Base-by-base conservation (phyloP, 2,329 filamentous ascomycete species). In the Paramyrothecium sp. region DNA sequence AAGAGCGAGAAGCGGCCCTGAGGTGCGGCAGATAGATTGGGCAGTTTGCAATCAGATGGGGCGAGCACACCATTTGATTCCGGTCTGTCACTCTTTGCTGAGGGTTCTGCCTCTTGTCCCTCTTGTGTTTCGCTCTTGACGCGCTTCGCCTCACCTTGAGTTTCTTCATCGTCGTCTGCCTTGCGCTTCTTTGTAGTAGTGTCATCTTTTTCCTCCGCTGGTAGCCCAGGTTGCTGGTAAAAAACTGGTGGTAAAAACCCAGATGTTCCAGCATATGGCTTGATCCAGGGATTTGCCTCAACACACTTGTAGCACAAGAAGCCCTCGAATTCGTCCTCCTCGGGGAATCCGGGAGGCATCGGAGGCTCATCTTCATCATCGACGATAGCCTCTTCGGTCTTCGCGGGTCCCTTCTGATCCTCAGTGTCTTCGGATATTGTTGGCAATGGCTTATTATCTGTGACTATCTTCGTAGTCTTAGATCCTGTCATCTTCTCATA, bases 301-400 rank as follows among this genome's bases (percentile, higher is more conserved):
- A 96, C 83, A 65, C 95, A 99, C 70, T 96, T 96, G 78, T 95
- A 97, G 78, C 95, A 99, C 41, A 99, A 83, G 67, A 98, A 89
- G 26, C 89, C 86, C 54, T 96, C 92, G 63, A 99, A 99, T 30
- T 89, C 87, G 26, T 97, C 92, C 66, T 98, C 94, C 0, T 83
- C 81, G 0, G 95, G 95, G 64, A 99, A 99, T 1, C 92, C 92
- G 0, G 89, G 86, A 1, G 94, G 94, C 56, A 91, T 78, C 1
- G 91, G 90, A 0, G 84, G 78, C 3, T 87, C 85, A 5, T 85
- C 84, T 0, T 85, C 82, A 0, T 83, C 81, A 0, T 77, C 76
- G 1, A 72, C 73, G 0, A 70, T 72, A 3, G 63, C 63, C 2
- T 63, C 69, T 19, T 51, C 55, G 64, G 23, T 62, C 60, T 55